Base-by-base conservation (phyloP, 2,329 filamentous ascomycete genomes). In the Verticillium dahliae region DNA sequence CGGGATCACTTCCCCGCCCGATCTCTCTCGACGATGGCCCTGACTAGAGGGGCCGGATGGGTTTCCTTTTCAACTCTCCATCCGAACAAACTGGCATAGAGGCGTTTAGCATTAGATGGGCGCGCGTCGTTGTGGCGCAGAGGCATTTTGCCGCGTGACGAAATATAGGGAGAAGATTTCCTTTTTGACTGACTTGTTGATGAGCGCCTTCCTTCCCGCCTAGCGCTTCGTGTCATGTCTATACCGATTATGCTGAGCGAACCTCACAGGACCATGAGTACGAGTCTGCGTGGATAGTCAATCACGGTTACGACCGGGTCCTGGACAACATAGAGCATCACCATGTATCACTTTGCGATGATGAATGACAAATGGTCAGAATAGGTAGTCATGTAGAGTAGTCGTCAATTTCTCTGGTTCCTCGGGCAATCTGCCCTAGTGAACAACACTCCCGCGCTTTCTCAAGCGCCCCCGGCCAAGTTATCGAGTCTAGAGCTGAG, bases 101-200 rank as follows among this genome's bases (percentile, higher is more conserved):
- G 55, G 55, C 55, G 55, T 56, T 56, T 56, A 56, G 55, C 55
- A 56, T 56, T 50, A 50, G 45, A 50, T n/a, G 45, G 45, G 9
- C 45, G 45, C 45, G 45, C 35, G 35, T 37, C 13, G 35, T 18
- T 50, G n/a, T 18, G n/a, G 45, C 45, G 45, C 45, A 11, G 45
- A 50, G 45, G 45, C 45, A 50, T 50, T 50, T 22, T 22, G 18
- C 45, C 45, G 6, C 18, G 22, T 27, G 45, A 50, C 22, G 45
- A 50, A 41, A 50, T 22, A 22, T 50, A n/a, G 22, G 45, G 45
- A 50, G 18, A 50, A 18, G 11, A 22, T 50, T 50, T 50, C 22
- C 9, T 11, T 11, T 10, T 3, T 18, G 45, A 11, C 4, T 27
- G 27, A 27, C 27, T 3, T 27, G 27, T 27, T 27, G 3, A 27